Evolutionary conservation across 2,329 filamentous ascomycete species (phyloP).

Genomic region (Phialophora expanda): DNA sequence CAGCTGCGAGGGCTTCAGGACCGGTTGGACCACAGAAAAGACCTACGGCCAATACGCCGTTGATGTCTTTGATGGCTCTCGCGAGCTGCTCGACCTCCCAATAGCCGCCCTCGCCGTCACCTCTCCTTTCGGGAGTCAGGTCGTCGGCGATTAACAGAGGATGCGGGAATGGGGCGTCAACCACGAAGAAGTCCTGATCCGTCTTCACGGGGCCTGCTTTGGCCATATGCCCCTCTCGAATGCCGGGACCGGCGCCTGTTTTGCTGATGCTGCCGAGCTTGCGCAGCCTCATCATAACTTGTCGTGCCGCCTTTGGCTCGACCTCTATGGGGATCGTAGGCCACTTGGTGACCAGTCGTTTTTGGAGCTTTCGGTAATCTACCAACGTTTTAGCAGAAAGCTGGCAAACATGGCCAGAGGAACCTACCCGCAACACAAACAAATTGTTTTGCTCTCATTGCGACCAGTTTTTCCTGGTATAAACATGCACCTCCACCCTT

Average conservation of each 20-base stretch:
- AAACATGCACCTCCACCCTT: constrained; percentile 97
- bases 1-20: constrained; percentile 65
- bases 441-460: constrained; percentile 80
- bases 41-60: constrained; percentile 89
- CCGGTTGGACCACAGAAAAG: constrained; percentile 86
- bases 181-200: constrained; percentile 85
- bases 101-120: constrained; percentile 65
- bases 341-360: constrained; percentile 76
- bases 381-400: constrained; percentile 29
- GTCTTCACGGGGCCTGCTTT: constrained; percentile 86
- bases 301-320: constrained; percentile 78
- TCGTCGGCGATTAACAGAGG: constrained; percentile 71
- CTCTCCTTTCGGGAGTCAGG: constrained; percentile 53
- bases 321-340: constrained; percentile 91
- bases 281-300: constrained; percentile 74
- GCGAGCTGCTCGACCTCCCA: constrained; percentile 84
- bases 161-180: constrained; percentile 82
- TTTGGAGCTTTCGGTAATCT: constrained; percentile 90
- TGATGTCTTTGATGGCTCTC: constrained; percentile 75
- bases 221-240: constrained; percentile 73
- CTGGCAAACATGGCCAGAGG: not conserved
- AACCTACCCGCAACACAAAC: constrained; percentile 78
- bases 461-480: constrained; percentile 97
- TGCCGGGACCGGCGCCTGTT: constrained; percentile 44
- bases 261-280: constrained; percentile 75